Percentiles rank a stretch among this genome's conserved stretches.
phyloP scores from a whole-genome alignment of 495 filamentous ascomycete genomes.

The Tuber aestivum region DNA sequence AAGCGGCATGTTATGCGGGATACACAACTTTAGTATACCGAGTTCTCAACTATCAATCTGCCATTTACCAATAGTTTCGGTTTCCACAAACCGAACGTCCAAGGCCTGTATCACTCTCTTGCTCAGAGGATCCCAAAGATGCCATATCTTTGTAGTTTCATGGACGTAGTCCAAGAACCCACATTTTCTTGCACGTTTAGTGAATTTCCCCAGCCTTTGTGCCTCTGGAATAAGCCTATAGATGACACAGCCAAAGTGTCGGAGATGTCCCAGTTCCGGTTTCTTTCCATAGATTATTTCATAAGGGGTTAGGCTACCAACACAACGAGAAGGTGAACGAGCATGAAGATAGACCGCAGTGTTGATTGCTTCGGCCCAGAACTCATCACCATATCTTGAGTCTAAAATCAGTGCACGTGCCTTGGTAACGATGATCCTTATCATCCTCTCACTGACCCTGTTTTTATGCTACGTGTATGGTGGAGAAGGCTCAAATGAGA shows the following conservation, averaged over 20 bases:
- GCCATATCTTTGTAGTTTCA: conserved; percentile 11
- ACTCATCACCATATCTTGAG: no score
- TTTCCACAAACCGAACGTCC: conserved; percentile 1
- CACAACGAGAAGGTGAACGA: no score
- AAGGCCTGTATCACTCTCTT: not conserved
- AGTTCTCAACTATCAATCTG: not conserved
- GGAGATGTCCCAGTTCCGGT: not conserved
- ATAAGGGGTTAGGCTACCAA: not conserved
- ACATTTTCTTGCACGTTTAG: not conserved
- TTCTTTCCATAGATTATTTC: not conserved
- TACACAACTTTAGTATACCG: conserved; percentile 6
- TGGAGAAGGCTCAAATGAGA: conserved; percentile 5
- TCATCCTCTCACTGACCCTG: no score
- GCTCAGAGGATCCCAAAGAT: not conserved
- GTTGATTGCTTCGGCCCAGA: no score
- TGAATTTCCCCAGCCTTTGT: conserved; percentile 8
- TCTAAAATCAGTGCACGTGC: no score
- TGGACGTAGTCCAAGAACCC: not conserved
- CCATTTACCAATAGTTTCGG: not conserved
- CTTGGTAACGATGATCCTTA: no score
- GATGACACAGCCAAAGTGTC: not conserved
- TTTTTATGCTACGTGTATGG: not conserved
- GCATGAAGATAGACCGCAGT: no score
- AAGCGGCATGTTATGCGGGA: no score
- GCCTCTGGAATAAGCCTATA: conserved; percentile 6